These are phyloP conservation scores for Jaapia argillacea DNA, from an alignment of 768 basidiomycete genomes.

Conservation along the genomic window DNA sequence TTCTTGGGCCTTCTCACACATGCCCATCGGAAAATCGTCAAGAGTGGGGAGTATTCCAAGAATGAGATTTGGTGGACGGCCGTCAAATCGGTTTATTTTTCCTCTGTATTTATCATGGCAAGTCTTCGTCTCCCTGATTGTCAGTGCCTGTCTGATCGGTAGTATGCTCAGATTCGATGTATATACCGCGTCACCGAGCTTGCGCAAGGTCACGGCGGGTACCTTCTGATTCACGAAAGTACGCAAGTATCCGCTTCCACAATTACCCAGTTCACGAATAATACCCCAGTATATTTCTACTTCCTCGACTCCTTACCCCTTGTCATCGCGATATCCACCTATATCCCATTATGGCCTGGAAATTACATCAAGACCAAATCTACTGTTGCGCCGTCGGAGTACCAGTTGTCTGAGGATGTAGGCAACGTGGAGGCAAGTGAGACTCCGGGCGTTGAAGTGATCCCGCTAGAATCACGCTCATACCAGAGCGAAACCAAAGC, in stretches of 20 bases:
- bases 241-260: too few relatives aligned
- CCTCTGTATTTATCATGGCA: constrained; percentile 17
- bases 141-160: too few relatives aligned
- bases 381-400: too few relatives aligned
- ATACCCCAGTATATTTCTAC: constrained; percentile 22
- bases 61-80: constrained; percentile 13
- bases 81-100: constrained; percentile 14
- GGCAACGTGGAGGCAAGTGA: too few relatives aligned
- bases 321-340: constrained; percentile 14
- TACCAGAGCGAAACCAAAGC: too few relatives aligned
- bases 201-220: constrained; percentile 11
- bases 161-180: constrained; percentile 15
- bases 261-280: too few relatives aligned
- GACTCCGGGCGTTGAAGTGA: too few relatives aligned
- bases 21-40: constrained; percentile 9
- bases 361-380: too few relatives aligned
- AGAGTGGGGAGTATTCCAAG: constrained; percentile 1
- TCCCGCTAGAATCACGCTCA: too few relatives aligned
- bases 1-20: constrained; percentile 11
- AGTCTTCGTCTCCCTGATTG: too few relatives aligned
- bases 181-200: constrained; percentile 19
- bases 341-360: constrained; percentile 19
- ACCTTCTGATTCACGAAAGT: constrained; percentile 18
- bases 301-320: constrained; percentile 19
- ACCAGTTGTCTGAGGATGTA: too few relatives aligned